Evolutionary conservation across 169 alveolate species (phyloP), one percentile per base, ranked within the genome.

Genomic region (Plasmodium vinckei): DNA sequence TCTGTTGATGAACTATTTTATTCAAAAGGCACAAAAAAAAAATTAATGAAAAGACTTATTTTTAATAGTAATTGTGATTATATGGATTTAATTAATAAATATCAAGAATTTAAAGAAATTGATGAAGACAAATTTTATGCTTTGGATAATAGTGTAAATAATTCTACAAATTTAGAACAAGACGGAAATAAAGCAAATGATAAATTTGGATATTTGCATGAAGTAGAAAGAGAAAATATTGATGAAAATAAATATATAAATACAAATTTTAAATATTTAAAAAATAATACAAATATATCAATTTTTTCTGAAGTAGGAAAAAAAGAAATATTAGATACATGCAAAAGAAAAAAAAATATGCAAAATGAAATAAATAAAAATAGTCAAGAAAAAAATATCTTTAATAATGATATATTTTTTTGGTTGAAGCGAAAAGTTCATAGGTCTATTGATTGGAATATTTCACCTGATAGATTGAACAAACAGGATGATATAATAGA

Each of bases 371-470:
- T 82, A 44, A 82, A 82, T 49, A 82, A 67, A 70, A 82, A 82
- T 67, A 82, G 90, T 67, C 64, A 82, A 6, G 53, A 27, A 15
- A 49, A 44, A 60, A 82, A 82, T 21, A 17, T 82, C 9, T 82
- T 82, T 39, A 82, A 82, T 33, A 82, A 47, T 68, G 84, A 82
- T 82, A 67, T 82, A 7, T 82, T 67, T 67, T 82, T 82, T 82
- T 82, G 90, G 90, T 12, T 39, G 15, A 82, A 82, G 21, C 73
- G 90, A 27, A 82, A 82, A 71, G 84, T 82, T 56, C 82, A 82
- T 44, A 69, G 90, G 47, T 67, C 90, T 15, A 64, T 82, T 5
- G 90, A 53, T 44, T 82, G 90, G 90, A 21, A 67, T 21, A 54
- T 67, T 10, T 56, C 65, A 33, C 44, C 90, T 1, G 23, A 1